Conservation (phyloP, 148 eudicot species). For the Selenicereus undatus region DNA sequence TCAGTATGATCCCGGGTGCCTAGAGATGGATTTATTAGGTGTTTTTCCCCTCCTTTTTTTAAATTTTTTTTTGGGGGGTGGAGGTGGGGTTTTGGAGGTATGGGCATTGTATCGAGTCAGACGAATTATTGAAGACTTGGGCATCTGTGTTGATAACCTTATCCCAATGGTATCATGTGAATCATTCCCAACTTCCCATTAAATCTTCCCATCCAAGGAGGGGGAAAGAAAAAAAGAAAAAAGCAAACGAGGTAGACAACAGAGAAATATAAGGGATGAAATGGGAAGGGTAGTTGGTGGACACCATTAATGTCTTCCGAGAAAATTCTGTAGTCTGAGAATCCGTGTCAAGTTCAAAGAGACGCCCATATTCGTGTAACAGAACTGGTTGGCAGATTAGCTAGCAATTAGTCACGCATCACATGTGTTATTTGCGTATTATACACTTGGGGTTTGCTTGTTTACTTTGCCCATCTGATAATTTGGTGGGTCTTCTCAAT, state of each 20-base stretch:
- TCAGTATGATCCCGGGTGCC: too few species aligned
- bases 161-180: slow-evolving; percentile 4
- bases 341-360: slow-evolving; percentile 13
- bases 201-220: neutral
- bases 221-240: neutral
- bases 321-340: slow-evolving; percentile 1
- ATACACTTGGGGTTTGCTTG: slow-evolving; percentile 11
- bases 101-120: neutral
- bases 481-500: slow-evolving; percentile 9
- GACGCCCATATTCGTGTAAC: neutral
- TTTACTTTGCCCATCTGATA: slow-evolving; percentile 6
- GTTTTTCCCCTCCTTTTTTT: neutral
- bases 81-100: neutral
- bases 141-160: neutral
- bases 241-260: neutral
- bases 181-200: slow-evolving; percentile 8
- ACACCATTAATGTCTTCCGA: slow-evolving; percentile 10
- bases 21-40: too few species aligned
- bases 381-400: slow-evolving; percentile 8
- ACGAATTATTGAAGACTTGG: neutral
- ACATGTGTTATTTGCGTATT: slow-evolving; percentile 15
- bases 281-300: slow-evolving; percentile 2
- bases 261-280: neutral
- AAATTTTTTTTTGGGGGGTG: neutral
- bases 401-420: slow-evolving; percentile 13